Conservation (phyloP, 768 basidiomycete genomes). For the Tubosaeta sp. region DNA sequence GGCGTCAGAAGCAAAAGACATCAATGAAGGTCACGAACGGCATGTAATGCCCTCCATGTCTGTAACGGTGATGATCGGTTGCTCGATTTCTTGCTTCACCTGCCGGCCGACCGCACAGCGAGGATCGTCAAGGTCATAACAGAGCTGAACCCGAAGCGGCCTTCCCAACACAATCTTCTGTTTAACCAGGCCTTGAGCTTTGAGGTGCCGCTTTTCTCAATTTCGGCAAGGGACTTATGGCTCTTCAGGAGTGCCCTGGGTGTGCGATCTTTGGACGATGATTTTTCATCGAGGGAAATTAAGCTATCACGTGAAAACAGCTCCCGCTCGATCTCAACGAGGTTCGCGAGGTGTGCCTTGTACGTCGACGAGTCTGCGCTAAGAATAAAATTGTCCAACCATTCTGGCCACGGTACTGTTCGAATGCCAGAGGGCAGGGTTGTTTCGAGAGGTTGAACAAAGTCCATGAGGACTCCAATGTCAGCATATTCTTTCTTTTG, state of each 20-base stretch:
- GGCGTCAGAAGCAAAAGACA: slow-evolving; percentile 5
- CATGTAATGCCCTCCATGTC: slow-evolving; percentile 19
- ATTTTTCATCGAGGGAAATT: slow-evolving; percentile 22
- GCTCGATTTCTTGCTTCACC: slow-evolving; percentile 25
- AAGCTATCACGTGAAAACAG: slow-evolving; percentile 23
- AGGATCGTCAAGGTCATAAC: slow-evolving; percentile 38
- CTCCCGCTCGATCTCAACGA: slow-evolving; percentile 34
- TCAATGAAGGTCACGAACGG: slow-evolving; percentile 9
- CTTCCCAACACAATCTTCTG: slow-evolving; percentile 47
- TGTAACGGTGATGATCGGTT: slow-evolving; percentile 19
- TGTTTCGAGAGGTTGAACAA: slow-evolving; percentile 13
- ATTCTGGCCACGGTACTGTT: slow-evolving; percentile 36
- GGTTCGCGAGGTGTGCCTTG: slow-evolving; percentile 31
- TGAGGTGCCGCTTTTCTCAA: slow-evolving; percentile 37
- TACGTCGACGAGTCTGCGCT: slow-evolving; percentile 34
- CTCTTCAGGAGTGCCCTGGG: slow-evolving; percentile 43
- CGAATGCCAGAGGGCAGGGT: slow-evolving; percentile 23
- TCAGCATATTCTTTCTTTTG: slow-evolving; percentile 17
- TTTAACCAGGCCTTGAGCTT: slow-evolving; percentile 63
- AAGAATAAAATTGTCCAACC: slow-evolving; percentile 36
- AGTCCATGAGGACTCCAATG: slow-evolving; percentile 19
- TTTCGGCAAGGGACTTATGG: slow-evolving; percentile 34
- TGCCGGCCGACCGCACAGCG: slow-evolving; percentile 37
- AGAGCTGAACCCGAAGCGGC: slow-evolving; percentile 34
- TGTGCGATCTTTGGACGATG: slow-evolving; percentile 31